Percentiles rank a stretch among this genome's conserved stretches.
Conservation (phyloP, 495 filamentous ascomycete genomes). For the Trichoderma gamsii region DNA sequence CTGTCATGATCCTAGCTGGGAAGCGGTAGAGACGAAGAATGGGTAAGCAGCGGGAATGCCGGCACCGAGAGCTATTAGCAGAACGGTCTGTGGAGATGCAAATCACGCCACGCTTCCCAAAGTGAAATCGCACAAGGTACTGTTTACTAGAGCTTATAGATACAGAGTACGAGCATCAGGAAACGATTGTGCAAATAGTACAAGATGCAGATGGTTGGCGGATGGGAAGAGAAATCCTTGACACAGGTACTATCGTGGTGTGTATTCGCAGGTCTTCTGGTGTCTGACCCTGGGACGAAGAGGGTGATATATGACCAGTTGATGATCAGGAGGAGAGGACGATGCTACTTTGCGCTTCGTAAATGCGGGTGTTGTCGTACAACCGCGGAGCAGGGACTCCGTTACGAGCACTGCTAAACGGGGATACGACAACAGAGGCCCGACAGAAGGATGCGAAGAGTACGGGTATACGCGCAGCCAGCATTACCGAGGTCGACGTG, state of each 20-base stretch:
- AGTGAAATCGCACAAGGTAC: neutral
- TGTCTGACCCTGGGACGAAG: neutral
- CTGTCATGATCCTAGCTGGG: neutral
- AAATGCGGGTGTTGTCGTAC: neutral
- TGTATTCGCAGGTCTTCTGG: neutral
- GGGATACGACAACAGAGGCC: neutral
- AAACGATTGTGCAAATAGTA: neutral
- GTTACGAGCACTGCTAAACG: neutral
- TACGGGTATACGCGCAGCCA: neutral
- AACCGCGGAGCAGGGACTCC: neutral
- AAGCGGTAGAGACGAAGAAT: neutral
- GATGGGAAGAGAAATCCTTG: neutral
- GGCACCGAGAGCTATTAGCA: neutral
- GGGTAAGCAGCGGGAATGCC: constrained; percentile 4
- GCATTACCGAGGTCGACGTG: no score
- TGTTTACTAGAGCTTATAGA: neutral
- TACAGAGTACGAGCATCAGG: neutral
- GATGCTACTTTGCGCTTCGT: constrained; percentile 6
- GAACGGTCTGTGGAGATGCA: neutral
- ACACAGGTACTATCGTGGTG: neutral
- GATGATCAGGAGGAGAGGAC: neutral
- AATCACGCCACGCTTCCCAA: constrained; percentile 1
- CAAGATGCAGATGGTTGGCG: no score
- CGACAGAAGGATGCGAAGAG: neutral
- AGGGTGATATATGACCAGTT: neutral